Evolutionary conservation across 73 alveolate genomes (phyloP).

Genomic region (Paramecium sexaurelia): DNA sequence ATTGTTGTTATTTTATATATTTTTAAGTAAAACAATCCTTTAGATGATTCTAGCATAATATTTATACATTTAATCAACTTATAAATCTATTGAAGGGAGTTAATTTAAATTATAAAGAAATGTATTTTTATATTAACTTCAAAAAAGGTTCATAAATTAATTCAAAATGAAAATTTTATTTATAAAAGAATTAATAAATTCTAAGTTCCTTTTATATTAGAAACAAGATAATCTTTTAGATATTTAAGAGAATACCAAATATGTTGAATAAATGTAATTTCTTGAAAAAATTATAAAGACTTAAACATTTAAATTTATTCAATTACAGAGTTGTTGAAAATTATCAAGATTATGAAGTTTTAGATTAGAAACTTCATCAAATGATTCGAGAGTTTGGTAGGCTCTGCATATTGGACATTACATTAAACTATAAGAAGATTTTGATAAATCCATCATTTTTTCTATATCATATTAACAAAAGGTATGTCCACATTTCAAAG

Average conservation of each 20-base stretch:
- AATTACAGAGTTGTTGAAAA: background rate
- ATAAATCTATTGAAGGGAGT: no score
- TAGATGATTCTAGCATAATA: no score
- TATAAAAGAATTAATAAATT: no score
- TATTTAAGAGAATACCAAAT: background rate
- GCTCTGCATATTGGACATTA: background rate
- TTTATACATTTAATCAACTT: no score
- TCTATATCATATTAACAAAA: background rate
- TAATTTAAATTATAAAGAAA: no score
- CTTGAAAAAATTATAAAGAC: background rate
- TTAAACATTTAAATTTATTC: background rate
- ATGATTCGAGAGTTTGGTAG: background rate
- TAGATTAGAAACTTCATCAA: background rate
- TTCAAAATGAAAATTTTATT: no score
- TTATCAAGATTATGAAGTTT: background rate
- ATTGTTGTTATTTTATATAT: no score
- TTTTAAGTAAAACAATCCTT: no score
- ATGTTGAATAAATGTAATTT: background rate
- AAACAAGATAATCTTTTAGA: no score
- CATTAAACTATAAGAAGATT: background rate
- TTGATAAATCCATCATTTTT: background rate
- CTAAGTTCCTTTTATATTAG: no score
- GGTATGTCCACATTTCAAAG: background rate
- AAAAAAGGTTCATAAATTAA: no score
- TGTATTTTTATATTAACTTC: no score